Base-by-base conservation (phyloP, 805 yeast species). In the Sugiyamaella floridensis region DNA sequence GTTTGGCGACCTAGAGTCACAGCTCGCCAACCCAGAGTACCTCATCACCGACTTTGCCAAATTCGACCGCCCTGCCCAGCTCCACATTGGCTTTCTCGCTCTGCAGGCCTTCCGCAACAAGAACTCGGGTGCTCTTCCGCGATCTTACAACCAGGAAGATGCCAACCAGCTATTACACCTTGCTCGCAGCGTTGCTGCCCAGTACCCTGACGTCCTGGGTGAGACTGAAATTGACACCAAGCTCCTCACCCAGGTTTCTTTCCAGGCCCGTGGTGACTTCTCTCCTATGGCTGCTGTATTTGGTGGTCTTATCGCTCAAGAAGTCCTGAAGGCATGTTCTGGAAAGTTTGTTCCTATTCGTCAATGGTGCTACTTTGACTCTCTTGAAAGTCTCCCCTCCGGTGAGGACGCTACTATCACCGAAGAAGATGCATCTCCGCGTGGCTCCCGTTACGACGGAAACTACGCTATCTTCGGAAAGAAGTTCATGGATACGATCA, bases 221-320 rank as follows among this genome's bases (percentile, higher is more conserved):
- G 74, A 69, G 8, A 73, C 67, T 20, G 86, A 76, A 29, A 65
- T 90, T 41, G 80, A 89, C 67, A 83, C 77, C 58, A 74, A 82
- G 45, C 70, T 90, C 45, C 72, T 93, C 55, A 78, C 68, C 51
- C 90, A 87, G 63, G 73, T 93, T 56, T 73, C 96, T 0, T 86
- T 75, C 69, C 96, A 92, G 67, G 85, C 97, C 1, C 77, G 83
- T 49, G 99, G 99, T 71, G 97, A 92, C 63, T 70, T 92, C 47
- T 96, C 97, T 18, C 96, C 92, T 40, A 71, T 89, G 66, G 83
- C 81, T 59, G 97, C 97, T 1, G 85, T 90, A 56, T 80, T 82
- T 63, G 99, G 99, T 68, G 98, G 98, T 34, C 74, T 92, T 51
- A 85, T 88, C 45, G 99, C 99, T 2, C 99, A 93, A 71, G 99